phyloP scores from a whole-genome alignment of 805 yeast genomes.

The Priceomyces haplophilus region DNA sequence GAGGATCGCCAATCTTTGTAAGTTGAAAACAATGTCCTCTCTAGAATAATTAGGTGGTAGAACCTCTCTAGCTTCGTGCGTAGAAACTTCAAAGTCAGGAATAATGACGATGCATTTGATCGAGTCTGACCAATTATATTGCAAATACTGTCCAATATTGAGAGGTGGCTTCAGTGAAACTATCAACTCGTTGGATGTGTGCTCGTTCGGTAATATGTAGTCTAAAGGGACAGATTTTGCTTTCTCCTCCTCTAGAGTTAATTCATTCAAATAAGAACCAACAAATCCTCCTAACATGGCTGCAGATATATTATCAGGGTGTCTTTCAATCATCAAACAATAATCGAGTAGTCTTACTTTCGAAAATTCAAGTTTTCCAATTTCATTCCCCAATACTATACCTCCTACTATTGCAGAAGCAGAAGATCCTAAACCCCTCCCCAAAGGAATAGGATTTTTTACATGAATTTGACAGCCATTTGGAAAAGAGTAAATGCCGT shows the following conservation, averaged over 20 bases:
- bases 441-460: slow-evolving; percentile 88
- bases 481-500: slow-evolving; percentile 74
- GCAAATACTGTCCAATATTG: slow-evolving; percentile 83
- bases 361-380: slow-evolving; percentile 68
- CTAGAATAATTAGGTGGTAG: slow-evolving; percentile 77
- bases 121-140: slow-evolving; percentile 76
- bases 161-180: slow-evolving; percentile 59
- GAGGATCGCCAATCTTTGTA: slow-evolving; percentile 88
- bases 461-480: slow-evolving; percentile 78
- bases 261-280: slow-evolving; percentile 86
- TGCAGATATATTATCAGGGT: slow-evolving; percentile 97
- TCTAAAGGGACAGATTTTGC: slow-evolving; percentile 82
- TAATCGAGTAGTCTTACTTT: slow-evolving; percentile 84
- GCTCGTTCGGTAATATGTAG: slow-evolving; percentile 68
- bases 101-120: slow-evolving; percentile 88
- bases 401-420: slow-evolving; percentile 99
- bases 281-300: slow-evolving; percentile 99
- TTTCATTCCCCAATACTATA: slow-evolving; percentile 80
- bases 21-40: slow-evolving; percentile 83
- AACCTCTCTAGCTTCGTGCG: slow-evolving; percentile 88
- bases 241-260: slow-evolving; percentile 66
- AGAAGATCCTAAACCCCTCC: slow-evolving; percentile 95
- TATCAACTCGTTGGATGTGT: slow-evolving; percentile 55
- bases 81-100: slow-evolving; percentile 91
- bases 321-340: slow-evolving; percentile 95